Conservation (phyloP, 2,329 filamentous ascomycete species). For the Rachicladosporium sp. region DNA sequence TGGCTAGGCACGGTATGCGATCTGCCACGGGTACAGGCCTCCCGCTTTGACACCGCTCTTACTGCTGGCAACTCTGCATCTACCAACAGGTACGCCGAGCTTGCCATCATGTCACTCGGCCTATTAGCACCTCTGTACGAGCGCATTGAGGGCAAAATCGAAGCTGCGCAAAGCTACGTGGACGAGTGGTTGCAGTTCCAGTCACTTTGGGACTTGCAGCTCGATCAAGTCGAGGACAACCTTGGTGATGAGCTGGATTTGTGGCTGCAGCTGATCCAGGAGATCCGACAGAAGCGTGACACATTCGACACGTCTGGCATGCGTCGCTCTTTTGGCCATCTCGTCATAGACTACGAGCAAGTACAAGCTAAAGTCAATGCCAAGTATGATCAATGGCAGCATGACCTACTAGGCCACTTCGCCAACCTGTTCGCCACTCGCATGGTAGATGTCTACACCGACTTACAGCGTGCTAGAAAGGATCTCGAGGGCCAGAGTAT, state of each 20-base stretch:
- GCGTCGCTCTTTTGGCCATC: constrained; percentile 81
- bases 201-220: constrained; percentile 93
- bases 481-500: constrained; percentile 86
- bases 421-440: constrained; percentile 75
- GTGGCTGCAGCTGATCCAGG: constrained; percentile 92
- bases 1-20: constrained; percentile 93
- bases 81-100: constrained; percentile 65
- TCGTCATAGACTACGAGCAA: constrained; percentile 95
- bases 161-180: constrained; percentile 71
- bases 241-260: constrained; percentile 82
- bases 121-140: constrained; percentile 69
- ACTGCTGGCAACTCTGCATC: constrained; percentile 44
- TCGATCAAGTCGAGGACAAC: constrained; percentile 86
- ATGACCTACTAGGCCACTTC: constrained; percentile 91
- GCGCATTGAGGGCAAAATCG: constrained; percentile 70
- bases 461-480: constrained; percentile 79
- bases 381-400: constrained; percentile 99
- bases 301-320: constrained; percentile 97
- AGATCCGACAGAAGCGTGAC: constrained; percentile 86
- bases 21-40: constrained; percentile 85
- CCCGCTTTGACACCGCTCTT: constrained; percentile 81
- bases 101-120: constrained; percentile 72
- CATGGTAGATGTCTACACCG: constrained; percentile 83
- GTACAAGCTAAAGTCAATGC: constrained; percentile 97
- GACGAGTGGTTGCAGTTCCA: constrained; percentile 99